Evolutionary conservation across 495 filamentous ascomycete genomes (phyloP).

Genomic region (Wilcoxina mikolae): DNA sequence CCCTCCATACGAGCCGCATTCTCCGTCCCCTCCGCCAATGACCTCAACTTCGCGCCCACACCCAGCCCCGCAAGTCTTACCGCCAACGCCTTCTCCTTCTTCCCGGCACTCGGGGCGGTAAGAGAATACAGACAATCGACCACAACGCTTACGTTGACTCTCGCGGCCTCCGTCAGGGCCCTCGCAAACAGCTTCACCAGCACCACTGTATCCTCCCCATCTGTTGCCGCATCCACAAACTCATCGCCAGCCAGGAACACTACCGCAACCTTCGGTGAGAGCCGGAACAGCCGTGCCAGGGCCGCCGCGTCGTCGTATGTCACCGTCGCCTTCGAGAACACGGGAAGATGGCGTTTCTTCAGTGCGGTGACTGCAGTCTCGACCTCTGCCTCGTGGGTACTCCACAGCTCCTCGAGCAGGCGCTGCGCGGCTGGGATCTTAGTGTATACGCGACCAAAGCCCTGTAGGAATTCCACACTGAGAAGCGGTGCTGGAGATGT

Average conservation of each 20-base stretch:
- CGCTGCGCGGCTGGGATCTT: not conserved
- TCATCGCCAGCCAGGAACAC: conserved; percentile 26
- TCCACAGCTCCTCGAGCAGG: conserved; percentile 5
- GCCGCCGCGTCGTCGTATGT: conserved; percentile 1
- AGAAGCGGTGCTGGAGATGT: conserved; percentile 8
- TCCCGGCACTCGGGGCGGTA: conserved; percentile 2
- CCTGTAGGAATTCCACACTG: conserved; percentile 10
- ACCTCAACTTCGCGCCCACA: conserved; percentile 9
- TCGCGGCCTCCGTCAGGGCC: conserved; percentile 13
- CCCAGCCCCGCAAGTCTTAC: conserved; percentile 12
- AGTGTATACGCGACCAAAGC: conserved; percentile 2
- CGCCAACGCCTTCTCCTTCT: conserved; percentile 5
- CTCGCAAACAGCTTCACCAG: conserved; percentile 13
- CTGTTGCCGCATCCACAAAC: conserved; percentile 16
- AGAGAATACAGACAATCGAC: conserved; percentile 19
- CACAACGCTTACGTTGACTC: conserved; percentile 23
- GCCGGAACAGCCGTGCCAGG: conserved; percentile 10
- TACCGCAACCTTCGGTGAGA: conserved; percentile 13
- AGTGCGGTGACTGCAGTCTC: not conserved
- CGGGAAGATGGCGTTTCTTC: not conserved
- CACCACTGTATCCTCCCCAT: not conserved
- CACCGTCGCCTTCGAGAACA: not conserved
- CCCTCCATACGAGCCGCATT: conserved; percentile 12
- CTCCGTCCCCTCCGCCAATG: conserved; percentile 7
- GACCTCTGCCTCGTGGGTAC: not conserved